A percentile compares a stretch with the other conserved stretches of the same genome.
Conservation (phyloP, 371 early-diverging fungal genomes). For the Capillidium heterosporum region DNA sequence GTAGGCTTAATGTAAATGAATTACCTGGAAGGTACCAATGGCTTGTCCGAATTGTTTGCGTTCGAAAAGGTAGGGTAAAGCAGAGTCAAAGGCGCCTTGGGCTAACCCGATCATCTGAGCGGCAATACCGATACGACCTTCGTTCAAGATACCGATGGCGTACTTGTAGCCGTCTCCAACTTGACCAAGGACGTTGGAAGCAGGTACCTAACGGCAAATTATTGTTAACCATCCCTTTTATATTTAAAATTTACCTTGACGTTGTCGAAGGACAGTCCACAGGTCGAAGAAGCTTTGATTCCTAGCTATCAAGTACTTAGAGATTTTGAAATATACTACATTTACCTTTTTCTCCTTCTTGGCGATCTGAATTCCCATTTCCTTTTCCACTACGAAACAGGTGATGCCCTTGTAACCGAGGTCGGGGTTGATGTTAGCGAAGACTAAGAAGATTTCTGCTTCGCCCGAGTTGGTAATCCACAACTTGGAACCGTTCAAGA, state of each 20-base stretch:
- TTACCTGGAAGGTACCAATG: constrained; percentile 80
- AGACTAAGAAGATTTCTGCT: constrained; percentile 91
- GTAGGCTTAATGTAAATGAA: neutral
- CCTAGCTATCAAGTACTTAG: constrained; percentile 45
- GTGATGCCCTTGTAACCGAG: constrained; percentile 97
- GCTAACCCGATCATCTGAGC: constrained; percentile 96
- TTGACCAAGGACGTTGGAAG: constrained; percentile 75
- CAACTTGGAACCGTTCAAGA: constrained; percentile 86
- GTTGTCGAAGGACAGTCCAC: constrained; percentile 84
- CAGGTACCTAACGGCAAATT: constrained; percentile 42
- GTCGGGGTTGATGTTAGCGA: constrained; percentile 88
- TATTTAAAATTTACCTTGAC: constrained; percentile 23
- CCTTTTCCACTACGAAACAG: constrained; percentile 89
- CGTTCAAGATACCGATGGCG: constrained; percentile 94
- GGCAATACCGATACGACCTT: constrained; percentile 95
- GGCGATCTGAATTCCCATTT: constrained; percentile 82
- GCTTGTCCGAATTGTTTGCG: constrained; percentile 81
- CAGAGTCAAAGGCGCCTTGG: constrained; percentile 82
- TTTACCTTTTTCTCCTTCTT: constrained; percentile 89
- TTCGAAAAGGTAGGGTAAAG: constrained; percentile 85
- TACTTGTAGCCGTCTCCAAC: constrained; percentile 96
- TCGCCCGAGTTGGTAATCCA: constrained; percentile 79
- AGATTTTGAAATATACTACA: neutral
- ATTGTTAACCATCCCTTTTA: neutral
- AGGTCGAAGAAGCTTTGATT: constrained; percentile 91